These are phyloP conservation scores for Zymoseptoria pseudotritici DNA, from an alignment of 2,329 filamentous ascomycete genomes.

Conservation along the genomic window DNA sequence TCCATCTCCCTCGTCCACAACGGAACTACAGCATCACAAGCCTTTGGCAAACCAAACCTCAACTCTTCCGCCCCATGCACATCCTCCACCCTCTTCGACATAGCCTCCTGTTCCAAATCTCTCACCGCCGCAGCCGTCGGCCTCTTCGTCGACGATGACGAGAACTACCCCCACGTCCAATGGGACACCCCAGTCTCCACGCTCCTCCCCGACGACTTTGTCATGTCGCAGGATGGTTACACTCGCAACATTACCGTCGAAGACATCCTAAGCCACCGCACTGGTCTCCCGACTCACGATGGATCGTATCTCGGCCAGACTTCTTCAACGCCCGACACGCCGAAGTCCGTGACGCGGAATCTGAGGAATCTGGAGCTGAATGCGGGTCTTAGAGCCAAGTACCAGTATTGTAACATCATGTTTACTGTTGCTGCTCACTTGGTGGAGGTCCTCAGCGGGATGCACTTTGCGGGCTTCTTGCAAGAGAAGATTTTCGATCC, in stretches of 20 bases:
- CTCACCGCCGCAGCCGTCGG: conserved; percentile 46
- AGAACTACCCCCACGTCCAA: conserved; percentile 31
- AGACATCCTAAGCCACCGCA: conserved; percentile 48
- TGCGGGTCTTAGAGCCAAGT: conserved; percentile 39
- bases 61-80: conserved; percentile 34
- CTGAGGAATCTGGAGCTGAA: conserved; percentile 41
- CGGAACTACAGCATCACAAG: conserved; percentile 35
- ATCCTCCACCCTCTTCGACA: conserved; percentile 47
- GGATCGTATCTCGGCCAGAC: conserved; percentile 25
- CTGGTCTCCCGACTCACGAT: conserved; percentile 40
- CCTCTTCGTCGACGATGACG: conserved; percentile 42
- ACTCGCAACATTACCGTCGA: conserved; percentile 47
- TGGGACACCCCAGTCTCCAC: conserved; percentile 44
- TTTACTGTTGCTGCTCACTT: conserved; percentile 41
- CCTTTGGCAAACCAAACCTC: conserved; percentile 33
- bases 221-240: conserved; percentile 29
- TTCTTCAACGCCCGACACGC: conserved; percentile 26
- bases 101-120: conserved; percentile 51
- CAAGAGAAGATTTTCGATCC: conserved; percentile 39
- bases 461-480: conserved; percentile 36
- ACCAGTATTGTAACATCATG: conserved; percentile 48
- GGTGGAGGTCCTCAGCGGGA: conserved; percentile 38
- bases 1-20: conserved; percentile 44
- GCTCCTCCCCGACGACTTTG: conserved; percentile 35
- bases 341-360: conserved; percentile 36